Conservation (phyloP, 495 filamentous ascomycete genomes). For the Paragyromitra xinjiangensis region DNA sequence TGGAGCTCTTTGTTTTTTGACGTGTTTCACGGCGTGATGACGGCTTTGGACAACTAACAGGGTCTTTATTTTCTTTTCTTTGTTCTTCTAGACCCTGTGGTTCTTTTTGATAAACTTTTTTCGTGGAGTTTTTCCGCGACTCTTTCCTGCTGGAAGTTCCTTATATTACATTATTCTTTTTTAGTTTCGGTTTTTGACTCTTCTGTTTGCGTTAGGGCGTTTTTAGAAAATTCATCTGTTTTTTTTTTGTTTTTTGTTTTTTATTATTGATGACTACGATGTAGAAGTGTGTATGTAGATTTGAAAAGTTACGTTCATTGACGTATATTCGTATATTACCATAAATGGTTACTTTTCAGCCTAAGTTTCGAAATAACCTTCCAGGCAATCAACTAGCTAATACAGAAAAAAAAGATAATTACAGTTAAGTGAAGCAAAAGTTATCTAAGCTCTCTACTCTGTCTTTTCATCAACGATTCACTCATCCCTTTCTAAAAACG, state of each 20-base stretch:
- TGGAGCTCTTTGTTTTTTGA: conserved; percentile 4
- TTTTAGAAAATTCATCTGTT: conserved; percentile 14
- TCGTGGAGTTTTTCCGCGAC: conserved; percentile 7
- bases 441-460: not conserved
- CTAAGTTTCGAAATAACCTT: conserved; percentile 22
- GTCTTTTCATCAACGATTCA: conserved; percentile 59
- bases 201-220: conserved; percentile 18
- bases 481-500: conserved; percentile 85
- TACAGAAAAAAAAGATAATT: conserved; percentile 21
- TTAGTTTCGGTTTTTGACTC: conserved; percentile 24
- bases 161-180: conserved; percentile 53
- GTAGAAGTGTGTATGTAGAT: conserved; percentile 4
- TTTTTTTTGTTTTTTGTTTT: conserved; percentile 26
- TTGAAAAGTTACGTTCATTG: not conserved
- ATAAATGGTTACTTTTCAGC: conserved; percentile 16
- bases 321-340: not conserved
- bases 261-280: not conserved
- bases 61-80: conserved; percentile 27
- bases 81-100: not conserved
- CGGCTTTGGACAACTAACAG: conserved; percentile 11
- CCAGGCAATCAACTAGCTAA: not conserved
- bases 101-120: conserved; percentile 3
- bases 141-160: not conserved
- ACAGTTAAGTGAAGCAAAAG: not conserved
- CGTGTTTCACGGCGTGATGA: not conserved